A percentile compares a stretch with the other conserved stretches of the same genome.
These are phyloP conservation scores for Melaleuca alternifolia DNA, from an alignment of 345 rosid species.

Conservation along the genomic window DNA sequence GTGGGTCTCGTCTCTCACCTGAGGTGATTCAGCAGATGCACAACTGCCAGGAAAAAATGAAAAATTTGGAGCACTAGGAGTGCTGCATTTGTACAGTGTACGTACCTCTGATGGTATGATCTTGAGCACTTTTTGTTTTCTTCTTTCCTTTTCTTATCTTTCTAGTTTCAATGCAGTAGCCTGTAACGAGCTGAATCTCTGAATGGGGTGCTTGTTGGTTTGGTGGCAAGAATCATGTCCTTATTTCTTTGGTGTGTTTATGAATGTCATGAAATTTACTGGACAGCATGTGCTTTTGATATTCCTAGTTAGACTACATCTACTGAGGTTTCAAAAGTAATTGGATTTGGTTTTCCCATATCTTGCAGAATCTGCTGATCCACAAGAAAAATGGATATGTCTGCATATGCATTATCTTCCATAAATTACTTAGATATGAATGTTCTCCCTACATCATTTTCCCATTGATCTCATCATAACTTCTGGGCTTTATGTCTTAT, in stretches of 20 bases:
- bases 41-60: constrained; percentile 54
- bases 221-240: background rate
- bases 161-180: background rate
- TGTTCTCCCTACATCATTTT: background rate
- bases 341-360: background rate
- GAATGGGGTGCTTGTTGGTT: background rate
- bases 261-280: background rate
- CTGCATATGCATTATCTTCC: background rate
- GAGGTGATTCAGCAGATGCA: constrained; percentile 48
- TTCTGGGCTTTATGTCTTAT: background rate
- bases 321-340: background rate
- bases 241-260: background rate
- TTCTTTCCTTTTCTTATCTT: background rate
- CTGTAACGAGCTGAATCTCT: background rate
- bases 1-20: constrained; percentile 27
- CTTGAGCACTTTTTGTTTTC: background rate
- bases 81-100: background rate
- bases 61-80: constrained; percentile 33
- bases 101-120: background rate
- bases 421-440: background rate
- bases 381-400: background rate
- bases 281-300: background rate
- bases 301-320: background rate
- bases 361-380: background rate
- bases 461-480: background rate